These are phyloP conservation scores for Penicillium bovifimosum DNA, from an alignment of 495 filamentous ascomycete genomes.

Conservation along the genomic window DNA sequence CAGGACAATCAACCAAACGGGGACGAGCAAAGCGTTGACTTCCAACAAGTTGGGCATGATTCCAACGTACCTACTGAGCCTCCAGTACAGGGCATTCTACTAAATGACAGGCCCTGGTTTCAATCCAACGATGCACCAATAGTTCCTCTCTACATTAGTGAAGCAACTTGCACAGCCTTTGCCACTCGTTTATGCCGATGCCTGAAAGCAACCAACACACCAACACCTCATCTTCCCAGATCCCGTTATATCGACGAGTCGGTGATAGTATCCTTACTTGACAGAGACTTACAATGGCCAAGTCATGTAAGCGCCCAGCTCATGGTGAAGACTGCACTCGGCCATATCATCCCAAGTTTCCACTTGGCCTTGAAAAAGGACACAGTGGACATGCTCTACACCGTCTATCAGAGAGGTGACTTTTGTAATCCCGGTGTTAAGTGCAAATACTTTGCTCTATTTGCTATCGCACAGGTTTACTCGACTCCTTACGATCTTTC, in stretches of 20 bases:
- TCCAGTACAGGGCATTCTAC: slow-evolving; percentile 20
- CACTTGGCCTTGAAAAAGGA: slow-evolving; percentile 31
- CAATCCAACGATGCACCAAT: slow-evolving; percentile 27
- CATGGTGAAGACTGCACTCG: slow-evolving; percentile 32
- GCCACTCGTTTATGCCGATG: slow-evolving; percentile 35
- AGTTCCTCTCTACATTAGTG: slow-evolving; percentile 33
- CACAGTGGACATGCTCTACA: slow-evolving; percentile 30
- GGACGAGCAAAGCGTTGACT: neutral
- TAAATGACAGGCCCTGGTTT: slow-evolving; percentile 34
- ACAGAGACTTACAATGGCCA: slow-evolving; percentile 27
- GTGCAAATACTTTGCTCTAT: slow-evolving; percentile 37
- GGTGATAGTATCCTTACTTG: slow-evolving; percentile 16
- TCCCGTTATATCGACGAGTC: slow-evolving; percentile 30
- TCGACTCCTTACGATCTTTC: slow-evolving; percentile 21
- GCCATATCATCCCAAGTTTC: slow-evolving; percentile 29
- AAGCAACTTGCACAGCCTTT: slow-evolving; percentile 37
- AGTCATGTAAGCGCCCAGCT: slow-evolving; percentile 28
- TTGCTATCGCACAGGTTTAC: slow-evolving; percentile 34
- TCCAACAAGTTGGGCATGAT: neutral
- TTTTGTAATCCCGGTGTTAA: slow-evolving; percentile 28
- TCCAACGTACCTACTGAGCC: slow-evolving; percentile 16
- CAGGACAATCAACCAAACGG: neutral
- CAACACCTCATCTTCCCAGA: slow-evolving; percentile 26
- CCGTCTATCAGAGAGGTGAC: slow-evolving; percentile 27
- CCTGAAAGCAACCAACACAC: slow-evolving; percentile 24